phyloP scores from a whole-genome alignment of 768 basidiomycete species.

The Phaeotremella skinneri region DNA sequence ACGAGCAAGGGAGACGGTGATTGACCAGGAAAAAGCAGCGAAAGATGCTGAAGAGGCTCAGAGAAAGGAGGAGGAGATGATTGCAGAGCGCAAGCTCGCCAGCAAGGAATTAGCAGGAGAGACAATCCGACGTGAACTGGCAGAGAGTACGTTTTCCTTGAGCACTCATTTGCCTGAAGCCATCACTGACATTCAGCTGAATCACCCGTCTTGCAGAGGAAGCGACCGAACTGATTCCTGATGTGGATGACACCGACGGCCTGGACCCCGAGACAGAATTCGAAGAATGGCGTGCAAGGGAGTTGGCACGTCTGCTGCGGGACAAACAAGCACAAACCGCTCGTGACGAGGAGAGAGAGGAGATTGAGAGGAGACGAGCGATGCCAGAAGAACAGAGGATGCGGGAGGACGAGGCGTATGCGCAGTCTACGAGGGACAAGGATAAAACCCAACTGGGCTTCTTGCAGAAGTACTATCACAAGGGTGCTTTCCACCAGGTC shows the following conservation, averaged over 20 bases:
- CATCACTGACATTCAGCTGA: constrained; percentile 3
- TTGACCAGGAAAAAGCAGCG: constrained; percentile 54
- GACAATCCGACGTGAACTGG: constrained; percentile 83
- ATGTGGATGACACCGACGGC: constrained; percentile 93
- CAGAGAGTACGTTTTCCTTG: constrained; percentile 68
- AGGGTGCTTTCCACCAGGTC: constrained; percentile 97
- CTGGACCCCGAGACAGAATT: constrained; percentile 85
- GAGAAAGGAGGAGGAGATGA: constrained; percentile 67
- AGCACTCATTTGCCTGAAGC: background rate
- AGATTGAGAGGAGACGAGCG: constrained; percentile 84
- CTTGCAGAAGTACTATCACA: constrained; percentile 98
- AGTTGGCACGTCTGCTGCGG: constrained; percentile 85
- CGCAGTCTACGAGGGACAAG: constrained; percentile 78
- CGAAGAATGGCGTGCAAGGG: constrained; percentile 91
- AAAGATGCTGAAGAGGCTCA: constrained; percentile 74
- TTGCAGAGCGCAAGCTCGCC: constrained; percentile 78
- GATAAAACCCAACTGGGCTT: constrained; percentile 80
- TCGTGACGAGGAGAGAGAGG: constrained; percentile 80
- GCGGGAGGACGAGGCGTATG: constrained; percentile 85
- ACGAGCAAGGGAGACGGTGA: constrained; percentile 60
- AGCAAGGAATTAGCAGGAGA: constrained; percentile 92
- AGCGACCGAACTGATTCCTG: constrained; percentile 74
- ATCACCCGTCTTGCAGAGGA: constrained; percentile 64
- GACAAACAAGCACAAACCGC: constrained; percentile 85
- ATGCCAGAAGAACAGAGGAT: constrained; percentile 89